Base-by-base conservation (phyloP, 2,329 filamentous ascomycete genomes). In the Trichoderma pleuroti region DNA sequence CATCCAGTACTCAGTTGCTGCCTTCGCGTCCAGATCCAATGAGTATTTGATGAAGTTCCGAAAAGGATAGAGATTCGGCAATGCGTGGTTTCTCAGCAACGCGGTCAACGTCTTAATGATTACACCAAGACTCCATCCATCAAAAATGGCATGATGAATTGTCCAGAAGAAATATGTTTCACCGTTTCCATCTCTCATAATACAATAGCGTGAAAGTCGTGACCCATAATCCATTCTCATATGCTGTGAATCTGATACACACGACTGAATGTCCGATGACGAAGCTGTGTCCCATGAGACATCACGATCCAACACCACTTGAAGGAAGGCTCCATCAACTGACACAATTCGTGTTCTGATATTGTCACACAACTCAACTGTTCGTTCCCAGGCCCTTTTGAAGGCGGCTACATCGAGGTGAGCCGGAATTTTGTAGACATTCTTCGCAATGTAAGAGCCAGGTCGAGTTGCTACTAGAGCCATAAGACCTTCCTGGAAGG, bases 401-500 rank as follows among this genome's bases (percentile, higher is more conserved):
- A 76, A 76, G 3, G 24, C 57, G 0, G 16, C 28, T 39, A 73
- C 5, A 8, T 75, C 68, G 3, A 73, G 21, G 10, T 54, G 21
- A 0, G 21, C 34, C 2, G 72, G 64, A 1, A 76, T 24, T 18
- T 69, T 56, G 63, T 72, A 72, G 8, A 72, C 57, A 28, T 71
- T 71, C 10, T 73, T 70, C 2, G 71, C 71, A 14, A 73, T 72
- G 57, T 76, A 76, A 18, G 73, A 73, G 10, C 75, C 75, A 0
- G 75, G 74, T 9, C 71, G 65, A n/a, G 72, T 76, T 11, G 73
- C 69, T 1, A 70, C 68, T 21, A 76, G 62, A 9, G 73, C 75
- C 61, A 83, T 76, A 1, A 83, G 75, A 2, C 80, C 80, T 72
- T 81, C 80, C 57, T 83, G 82, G 4, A 83, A 74, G 7, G 78